These are phyloP conservation scores for Fulvia fulva DNA, from an alignment of 2,329 filamentous ascomycete species.

Conservation along the genomic window DNA sequence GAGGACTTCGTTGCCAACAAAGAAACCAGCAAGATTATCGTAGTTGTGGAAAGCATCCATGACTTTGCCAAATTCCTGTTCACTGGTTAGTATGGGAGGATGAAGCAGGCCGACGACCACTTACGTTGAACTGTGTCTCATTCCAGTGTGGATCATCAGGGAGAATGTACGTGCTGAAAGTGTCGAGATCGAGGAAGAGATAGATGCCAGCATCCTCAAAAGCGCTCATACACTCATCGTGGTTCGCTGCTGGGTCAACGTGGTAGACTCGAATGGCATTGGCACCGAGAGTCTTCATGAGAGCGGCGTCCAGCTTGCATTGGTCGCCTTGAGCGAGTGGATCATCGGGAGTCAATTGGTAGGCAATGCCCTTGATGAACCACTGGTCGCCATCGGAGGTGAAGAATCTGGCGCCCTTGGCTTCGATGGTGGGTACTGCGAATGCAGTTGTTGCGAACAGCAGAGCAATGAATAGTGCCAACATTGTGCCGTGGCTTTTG, in stretches of 20 bases:
- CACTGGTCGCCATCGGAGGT: constrained; percentile 74
- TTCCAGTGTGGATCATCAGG: constrained; percentile 62
- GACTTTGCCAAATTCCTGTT: constrained; percentile 61
- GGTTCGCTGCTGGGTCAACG: constrained; percentile 67
- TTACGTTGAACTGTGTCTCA: constrained; percentile 54
- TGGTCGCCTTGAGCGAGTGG: constrained; percentile 72
- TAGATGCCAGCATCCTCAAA: constrained; percentile 81
- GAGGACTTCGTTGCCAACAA: constrained; percentile 84
- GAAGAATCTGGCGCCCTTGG: constrained; percentile 80
- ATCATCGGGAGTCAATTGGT: constrained; percentile 59
- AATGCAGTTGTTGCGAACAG: constrained; percentile 34
- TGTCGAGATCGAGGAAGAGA: constrained; percentile 77
- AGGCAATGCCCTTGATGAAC: constrained; percentile 66
- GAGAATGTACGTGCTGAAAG: constrained; percentile 63
- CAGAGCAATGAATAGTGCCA: constrained; percentile 12
- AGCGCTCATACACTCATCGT: constrained; percentile 74
- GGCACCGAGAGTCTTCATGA: constrained; percentile 77
- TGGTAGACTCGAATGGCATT: constrained; percentile 88
- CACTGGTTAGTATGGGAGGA: background rate
- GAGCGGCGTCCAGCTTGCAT: constrained; percentile 67
- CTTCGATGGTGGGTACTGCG: constrained; percentile 54
- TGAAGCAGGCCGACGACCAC: background rate
- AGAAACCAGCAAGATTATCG: constrained; percentile 78
- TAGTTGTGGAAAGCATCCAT: constrained; percentile 74
- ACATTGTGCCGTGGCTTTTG: background rate